Percentiles rank a stretch among this genome's conserved stretches.
phyloP scores from a whole-genome alignment of 2,329 filamentous ascomycete genomes.

The Macrophomina tecta region DNA sequence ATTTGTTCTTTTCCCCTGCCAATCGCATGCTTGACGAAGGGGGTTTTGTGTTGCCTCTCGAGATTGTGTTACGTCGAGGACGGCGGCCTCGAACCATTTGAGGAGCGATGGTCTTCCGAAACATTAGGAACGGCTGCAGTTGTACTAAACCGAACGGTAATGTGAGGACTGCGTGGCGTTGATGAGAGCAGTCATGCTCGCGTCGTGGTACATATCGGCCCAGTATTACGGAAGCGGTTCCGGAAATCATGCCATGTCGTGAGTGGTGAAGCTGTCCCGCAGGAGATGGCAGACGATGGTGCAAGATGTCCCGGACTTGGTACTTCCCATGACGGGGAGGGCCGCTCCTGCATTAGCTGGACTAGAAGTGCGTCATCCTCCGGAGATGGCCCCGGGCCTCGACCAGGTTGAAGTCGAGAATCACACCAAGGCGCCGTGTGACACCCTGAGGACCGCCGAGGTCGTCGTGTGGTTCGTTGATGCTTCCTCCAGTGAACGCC shows the following conservation, averaged over 20 bases:
- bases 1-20: neutral
- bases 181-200: neutral
- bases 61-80: too few species aligned
- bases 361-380: neutral
- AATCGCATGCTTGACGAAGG: too few species aligned
- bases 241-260: conserved; percentile 7
- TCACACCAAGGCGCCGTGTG: neutral
- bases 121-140: too few species aligned
- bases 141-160: too few species aligned
- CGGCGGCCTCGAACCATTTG: neutral
- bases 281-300: neutral
- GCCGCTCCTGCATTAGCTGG: conserved; percentile 5
- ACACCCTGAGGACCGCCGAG: neutral
- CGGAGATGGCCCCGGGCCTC: neutral
- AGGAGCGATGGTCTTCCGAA: too few species aligned
- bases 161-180: neutral
- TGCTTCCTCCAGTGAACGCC: neutral
- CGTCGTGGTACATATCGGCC: neutral
- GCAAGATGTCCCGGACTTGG: neutral
- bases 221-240: neutral
- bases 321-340: conserved; percentile 17
- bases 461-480: neutral
- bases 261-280: neutral
- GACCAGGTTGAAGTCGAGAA: neutral
- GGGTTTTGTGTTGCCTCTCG: too few species aligned